Conservation (phyloP, 306 rosid genomes). For the Castanea crenata region DNA sequence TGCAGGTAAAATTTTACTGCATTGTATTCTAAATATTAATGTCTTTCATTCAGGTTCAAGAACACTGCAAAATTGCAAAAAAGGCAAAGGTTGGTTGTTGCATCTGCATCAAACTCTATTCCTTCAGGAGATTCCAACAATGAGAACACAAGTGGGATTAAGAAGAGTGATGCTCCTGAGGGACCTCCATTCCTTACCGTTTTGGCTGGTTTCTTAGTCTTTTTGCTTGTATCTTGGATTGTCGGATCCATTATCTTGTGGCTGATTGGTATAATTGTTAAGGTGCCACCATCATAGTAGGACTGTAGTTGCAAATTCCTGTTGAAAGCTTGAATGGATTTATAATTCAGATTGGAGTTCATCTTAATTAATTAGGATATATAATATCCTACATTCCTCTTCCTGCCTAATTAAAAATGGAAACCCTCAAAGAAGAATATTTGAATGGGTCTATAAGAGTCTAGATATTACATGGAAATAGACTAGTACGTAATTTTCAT, state of each 20-base stretch:
- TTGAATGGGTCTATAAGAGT: too few relatives aligned
- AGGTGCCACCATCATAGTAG: conserved; percentile 34
- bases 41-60: conserved; percentile 37
- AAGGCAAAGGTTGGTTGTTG: conserved; percentile 29
- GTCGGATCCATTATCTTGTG: conserved; percentile 43
- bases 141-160: conserved; percentile 24
- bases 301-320: not conserved
- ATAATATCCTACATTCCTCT: too few relatives aligned
- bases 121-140: conserved; percentile 28
- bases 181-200: conserved; percentile 83
- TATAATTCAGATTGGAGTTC: too few relatives aligned
- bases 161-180: conserved; percentile 26
- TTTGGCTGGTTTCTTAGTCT: conserved; percentile 57
- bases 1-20: too few relatives aligned
- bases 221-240: conserved; percentile 44
- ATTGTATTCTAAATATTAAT: not conserved
- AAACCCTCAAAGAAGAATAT: too few relatives aligned
- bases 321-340: too few relatives aligned
- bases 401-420: too few relatives aligned
- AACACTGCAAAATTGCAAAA: conserved; percentile 24
- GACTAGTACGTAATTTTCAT: too few relatives aligned
- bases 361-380: too few relatives aligned
- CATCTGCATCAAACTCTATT: conserved; percentile 44
- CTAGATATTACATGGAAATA: too few relatives aligned
- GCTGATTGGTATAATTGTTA: conserved; percentile 48